Evolutionary conservation across 1,284 basidiomycete genomes (phyloP), one percentile per base, ranked within the genome.

Genomic region (Tausonia pullulans): DNA sequence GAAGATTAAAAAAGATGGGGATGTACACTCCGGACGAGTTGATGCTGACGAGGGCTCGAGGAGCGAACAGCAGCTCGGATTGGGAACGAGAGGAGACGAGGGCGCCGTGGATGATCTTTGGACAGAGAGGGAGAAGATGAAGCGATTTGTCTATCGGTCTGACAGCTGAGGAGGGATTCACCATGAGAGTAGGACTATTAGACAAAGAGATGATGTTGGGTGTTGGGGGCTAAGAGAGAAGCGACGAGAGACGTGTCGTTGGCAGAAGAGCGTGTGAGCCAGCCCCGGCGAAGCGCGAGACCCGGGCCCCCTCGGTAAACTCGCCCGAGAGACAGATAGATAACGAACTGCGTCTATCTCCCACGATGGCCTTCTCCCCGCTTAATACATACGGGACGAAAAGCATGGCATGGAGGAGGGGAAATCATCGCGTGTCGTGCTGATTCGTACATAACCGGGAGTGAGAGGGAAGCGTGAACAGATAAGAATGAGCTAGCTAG

Each of bases 51-150:
- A 90, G 77, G 66, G 83, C 82, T 40, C 75, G 74, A 1, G 83
- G 81, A 46, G 83, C 76, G 50, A 83, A 80, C 63, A 80, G 77
- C 70, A 84, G 84, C 57, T 77, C 69, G 0, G 78, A 79, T 11
- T 84, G 78, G 9, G 79, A 80, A n/a, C 78, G 71, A 0, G 88
- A 85, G 71, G 84, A 87, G 69, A 91, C 78, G 65, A 88, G 74
- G 7, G 84, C 77, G 46, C 87, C 87, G 69, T 86, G 81, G 78
- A 49, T 46, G 50, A 64, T 45, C 60, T 51, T 44, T 58, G 44
- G 45, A 48, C 43, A 16, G 58, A 13, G 52, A 14, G 27, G 52
- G 16, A 39, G 10, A 8, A 10, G 52, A 53, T 16, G 16, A 16
- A n/a, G 52, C 7, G 52, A 39, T 49, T n/a, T n/a, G 48, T 9